Percentiles rank a stretch among this genome's conserved stretches.
Conservation (phyloP, 345 rosid genomes). For the Microthlaspi erraticum region DNA sequence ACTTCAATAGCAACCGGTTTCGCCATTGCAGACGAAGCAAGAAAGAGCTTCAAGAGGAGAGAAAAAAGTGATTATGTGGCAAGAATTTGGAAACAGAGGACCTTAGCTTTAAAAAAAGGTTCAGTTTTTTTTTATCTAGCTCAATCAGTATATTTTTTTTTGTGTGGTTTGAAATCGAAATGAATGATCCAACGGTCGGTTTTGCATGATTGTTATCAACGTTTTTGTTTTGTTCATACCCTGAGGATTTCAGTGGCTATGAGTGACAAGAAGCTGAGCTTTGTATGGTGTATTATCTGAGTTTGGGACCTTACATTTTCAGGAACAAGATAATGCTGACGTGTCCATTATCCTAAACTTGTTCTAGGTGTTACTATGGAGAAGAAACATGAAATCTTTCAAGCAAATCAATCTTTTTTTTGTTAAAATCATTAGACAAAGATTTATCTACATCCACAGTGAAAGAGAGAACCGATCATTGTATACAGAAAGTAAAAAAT, state of each 20-base stretch:
- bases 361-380: too few relatives aligned
- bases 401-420: too few relatives aligned
- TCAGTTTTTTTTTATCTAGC: conserved; percentile 15
- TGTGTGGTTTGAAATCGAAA: conserved; percentile 39
- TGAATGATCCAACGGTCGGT: conserved; percentile 40
- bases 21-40: conserved; percentile 57
- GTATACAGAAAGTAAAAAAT: too few relatives aligned
- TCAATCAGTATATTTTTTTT: conserved; percentile 19
- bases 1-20: conserved; percentile 93
- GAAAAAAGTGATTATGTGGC: conserved; percentile 1
- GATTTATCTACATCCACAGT: too few relatives aligned
- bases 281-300: conserved; percentile 31
- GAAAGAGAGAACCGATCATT: too few relatives aligned
- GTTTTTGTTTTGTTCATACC: conserved; percentile 11
- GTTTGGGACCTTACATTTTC: conserved; percentile 41
- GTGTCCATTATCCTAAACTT: conserved; percentile 19
- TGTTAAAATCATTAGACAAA: too few relatives aligned
- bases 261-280: conserved; percentile 10
- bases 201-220: conserved; percentile 28
- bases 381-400: too few relatives aligned
- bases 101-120: conserved; percentile 7
- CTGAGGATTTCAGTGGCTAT: conserved; percentile 12
- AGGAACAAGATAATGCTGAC: conserved; percentile 46
- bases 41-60: background rate
- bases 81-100: conserved; percentile 21